Conservation (phyloP, 1,284 basidiomycete genomes). For the Pseudozyma thailandica region DNA sequence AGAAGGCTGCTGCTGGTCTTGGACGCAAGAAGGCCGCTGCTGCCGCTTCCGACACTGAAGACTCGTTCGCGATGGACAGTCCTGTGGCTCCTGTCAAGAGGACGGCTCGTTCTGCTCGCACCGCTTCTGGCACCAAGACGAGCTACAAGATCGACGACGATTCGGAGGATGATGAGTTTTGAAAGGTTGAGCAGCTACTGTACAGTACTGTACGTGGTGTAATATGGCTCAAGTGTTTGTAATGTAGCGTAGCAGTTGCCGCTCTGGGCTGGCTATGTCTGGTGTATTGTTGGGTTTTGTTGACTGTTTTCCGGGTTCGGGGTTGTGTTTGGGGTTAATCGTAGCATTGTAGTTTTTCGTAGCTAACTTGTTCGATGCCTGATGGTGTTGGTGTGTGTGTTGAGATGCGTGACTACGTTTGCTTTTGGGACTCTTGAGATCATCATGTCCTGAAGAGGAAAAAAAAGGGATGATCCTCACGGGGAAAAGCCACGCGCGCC, state of each 20-base stretch:
- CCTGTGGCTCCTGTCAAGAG: slow-evolving; percentile 25
- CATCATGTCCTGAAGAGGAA: no score
- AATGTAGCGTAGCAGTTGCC: no score
- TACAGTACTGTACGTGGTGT: no score
- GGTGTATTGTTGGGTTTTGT: not conserved
- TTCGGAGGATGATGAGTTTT: slow-evolving; percentile 31
- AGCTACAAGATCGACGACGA: slow-evolving; percentile 37
- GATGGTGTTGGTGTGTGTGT: no score
- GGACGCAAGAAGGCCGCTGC: slow-evolving; percentile 36
- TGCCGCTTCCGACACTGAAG: slow-evolving; percentile 28
- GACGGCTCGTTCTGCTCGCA: slow-evolving; percentile 26
- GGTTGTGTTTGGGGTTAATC: slow-evolving; percentile 1
- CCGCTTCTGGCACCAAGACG: slow-evolving; percentile 31
- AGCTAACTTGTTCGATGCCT: no score
- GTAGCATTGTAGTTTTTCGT: slow-evolving; percentile 1
- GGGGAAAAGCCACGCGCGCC: no score
- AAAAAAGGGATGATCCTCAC: no score
- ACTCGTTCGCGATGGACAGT: slow-evolving; percentile 41
- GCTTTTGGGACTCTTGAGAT: no score
- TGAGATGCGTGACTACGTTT: no score
- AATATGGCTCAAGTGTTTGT: no score
- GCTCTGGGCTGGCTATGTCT: no score
- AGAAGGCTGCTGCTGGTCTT: slow-evolving; percentile 13
- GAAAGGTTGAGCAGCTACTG: no score
- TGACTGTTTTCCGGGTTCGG: not conserved